phyloP scores from a whole-genome alignment of 352 stramenopile genomes.

The Phytophthora niederhauseri region DNA sequence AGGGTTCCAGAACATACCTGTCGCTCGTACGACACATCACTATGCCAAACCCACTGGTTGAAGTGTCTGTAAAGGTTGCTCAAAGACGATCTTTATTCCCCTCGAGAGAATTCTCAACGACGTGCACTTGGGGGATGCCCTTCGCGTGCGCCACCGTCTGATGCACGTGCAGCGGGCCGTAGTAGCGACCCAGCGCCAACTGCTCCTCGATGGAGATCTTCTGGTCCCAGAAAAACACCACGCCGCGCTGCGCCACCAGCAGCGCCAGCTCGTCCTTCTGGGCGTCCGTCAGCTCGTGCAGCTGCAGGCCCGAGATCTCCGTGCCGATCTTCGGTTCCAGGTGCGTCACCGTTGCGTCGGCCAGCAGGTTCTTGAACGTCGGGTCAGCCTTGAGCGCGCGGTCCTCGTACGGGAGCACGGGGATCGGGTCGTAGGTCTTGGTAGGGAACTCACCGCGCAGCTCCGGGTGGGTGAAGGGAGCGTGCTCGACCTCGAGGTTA shows the following conservation, averaged over 20 bases:
- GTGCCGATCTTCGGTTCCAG: slow-evolving; percentile 29
- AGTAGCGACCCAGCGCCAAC: slow-evolving; percentile 28
- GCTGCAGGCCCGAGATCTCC: slow-evolving; percentile 27
- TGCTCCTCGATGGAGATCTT: slow-evolving; percentile 25
- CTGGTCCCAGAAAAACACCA: slow-evolving; percentile 32
- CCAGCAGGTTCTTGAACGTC: slow-evolving; percentile 31
- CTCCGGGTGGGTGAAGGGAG: slow-evolving; percentile 22
- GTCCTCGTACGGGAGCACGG: slow-evolving; percentile 19
- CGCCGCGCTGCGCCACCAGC: slow-evolving; percentile 21
- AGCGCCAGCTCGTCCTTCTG: slow-evolving; percentile 29
- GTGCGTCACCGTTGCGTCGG: slow-evolving; percentile 22
- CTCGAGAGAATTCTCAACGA: slow-evolving; percentile 25
- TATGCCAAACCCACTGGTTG: slow-evolving; percentile 36
- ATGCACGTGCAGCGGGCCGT: slow-evolving; percentile 20
- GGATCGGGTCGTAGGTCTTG: slow-evolving; percentile 29
- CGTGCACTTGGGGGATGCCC: slow-evolving; percentile 19
- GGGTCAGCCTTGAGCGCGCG: slow-evolving; percentile 30
- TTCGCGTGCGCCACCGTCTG: slow-evolving; percentile 25
- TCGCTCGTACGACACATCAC: slow-evolving; percentile 45
- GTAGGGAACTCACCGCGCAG: slow-evolving; percentile 18
- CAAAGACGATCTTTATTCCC: background rate
- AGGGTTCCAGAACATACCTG: slow-evolving; percentile 7
- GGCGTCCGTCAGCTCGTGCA: slow-evolving; percentile 27
- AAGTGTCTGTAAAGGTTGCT: background rate
- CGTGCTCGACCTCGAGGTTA: slow-evolving; percentile 19